Evolutionary conservation across 495 filamentous ascomycete species (phyloP), one percentile per base, ranked within the genome.

Genomic region (Aspergillus funiculosus): DNA sequence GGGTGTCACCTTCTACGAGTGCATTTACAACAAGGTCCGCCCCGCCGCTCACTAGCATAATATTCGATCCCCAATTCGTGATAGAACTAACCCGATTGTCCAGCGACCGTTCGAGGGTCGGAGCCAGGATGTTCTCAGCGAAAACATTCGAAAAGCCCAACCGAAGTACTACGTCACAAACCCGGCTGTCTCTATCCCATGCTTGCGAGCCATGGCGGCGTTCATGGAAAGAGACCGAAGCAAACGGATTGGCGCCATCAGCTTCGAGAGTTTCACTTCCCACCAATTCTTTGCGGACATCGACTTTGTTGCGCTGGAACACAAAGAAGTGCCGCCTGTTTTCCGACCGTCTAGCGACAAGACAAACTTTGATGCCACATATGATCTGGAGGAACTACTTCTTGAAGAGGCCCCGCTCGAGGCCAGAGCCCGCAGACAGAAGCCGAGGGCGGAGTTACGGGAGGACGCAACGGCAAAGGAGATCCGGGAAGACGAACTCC

Each of bases 1-100:
- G 18, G 92, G 92, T 24, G 92, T 98, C 34, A 80, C 91, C 2
- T 95, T 97, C 63, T 98, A 95, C 66, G 92, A 98, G 66, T 96
- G 92, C 75, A 95, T 98, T 36, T 98, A 96, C 68, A 96, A 92
- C 66, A 97, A 94, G 82, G 90, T 91, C 68, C n/a, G n/a, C n/a
- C n/a, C n/a, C n/a, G n/a, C n/a, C n/a, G n/a, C n/a, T n/a, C n/a
- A n/a, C n/a, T n/a, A n/a, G 39, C 77, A 58, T 22, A 13, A 36
- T 36, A 0, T n/a, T 27, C 14, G 7, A 17, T 29, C 6, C 0
- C 34, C 13, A 25, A 25, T 21, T 43, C 2, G 6, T 9, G 6
- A 9, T 13, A 13, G 30, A 20, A 32, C 67, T 76, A 54, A 75
- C 53, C 25, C 3, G 20, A 9, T 17, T 13, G 26, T 13, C 6